Evolutionary conservation across 2,329 filamentous ascomycete genomes (phyloP).

Genomic region (Pseudocercospora musae): DNA sequence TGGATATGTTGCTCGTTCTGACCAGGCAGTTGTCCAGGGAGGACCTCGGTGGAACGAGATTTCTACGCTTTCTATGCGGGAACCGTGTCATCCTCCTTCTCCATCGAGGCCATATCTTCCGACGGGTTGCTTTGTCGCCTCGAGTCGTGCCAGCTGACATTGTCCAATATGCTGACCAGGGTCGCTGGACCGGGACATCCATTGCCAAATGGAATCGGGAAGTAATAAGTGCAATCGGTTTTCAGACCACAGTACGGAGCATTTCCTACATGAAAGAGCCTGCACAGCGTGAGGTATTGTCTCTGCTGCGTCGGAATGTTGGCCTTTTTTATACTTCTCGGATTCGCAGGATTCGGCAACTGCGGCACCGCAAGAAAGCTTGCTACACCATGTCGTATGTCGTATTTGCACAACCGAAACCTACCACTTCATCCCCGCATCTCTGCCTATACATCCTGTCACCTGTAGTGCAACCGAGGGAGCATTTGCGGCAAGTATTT

Average conservation of each 20-base stretch:
- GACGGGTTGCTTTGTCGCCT: background rate
- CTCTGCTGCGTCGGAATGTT: background rate
- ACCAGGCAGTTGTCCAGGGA: background rate
- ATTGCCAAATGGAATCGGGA: background rate
- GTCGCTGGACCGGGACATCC: background rate
- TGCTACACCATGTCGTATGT: background rate
- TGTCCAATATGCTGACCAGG: background rate
- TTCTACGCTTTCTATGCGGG: background rate
- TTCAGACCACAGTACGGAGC: background rate
- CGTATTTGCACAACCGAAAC: background rate
- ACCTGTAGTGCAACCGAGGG: background rate
- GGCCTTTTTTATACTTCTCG: background rate
- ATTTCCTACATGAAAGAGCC: background rate
- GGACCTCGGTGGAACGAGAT: background rate
- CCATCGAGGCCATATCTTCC: background rate
- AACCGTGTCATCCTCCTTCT: background rate
- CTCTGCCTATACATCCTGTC: background rate
- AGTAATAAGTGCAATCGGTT: background rate
- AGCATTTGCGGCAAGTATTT: background rate
- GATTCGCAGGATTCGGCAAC: background rate
- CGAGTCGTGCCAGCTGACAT: background rate
- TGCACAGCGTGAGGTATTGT: background rate
- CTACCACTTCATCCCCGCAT: constrained; percentile 1
- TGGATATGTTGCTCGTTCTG: background rate
- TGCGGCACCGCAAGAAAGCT: background rate